These are phyloP conservation scores for Blastomyces silverae DNA, from an alignment of 2,329 filamentous ascomycete species.

Conservation along the genomic window DNA sequence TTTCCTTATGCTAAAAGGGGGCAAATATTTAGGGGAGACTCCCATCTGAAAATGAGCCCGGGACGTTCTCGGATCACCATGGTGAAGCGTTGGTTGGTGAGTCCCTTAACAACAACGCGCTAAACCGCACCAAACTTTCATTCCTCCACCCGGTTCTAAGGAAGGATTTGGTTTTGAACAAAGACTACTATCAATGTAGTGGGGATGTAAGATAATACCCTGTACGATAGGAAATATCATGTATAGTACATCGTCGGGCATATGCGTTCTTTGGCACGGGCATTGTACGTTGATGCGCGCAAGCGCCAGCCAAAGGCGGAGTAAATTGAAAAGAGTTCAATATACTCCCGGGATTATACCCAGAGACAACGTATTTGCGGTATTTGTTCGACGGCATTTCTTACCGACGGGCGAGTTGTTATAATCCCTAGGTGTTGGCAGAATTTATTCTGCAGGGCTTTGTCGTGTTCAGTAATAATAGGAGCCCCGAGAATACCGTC, in stretches of 20 bases:
- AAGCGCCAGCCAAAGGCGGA: not conserved
- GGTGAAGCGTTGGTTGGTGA: not conserved
- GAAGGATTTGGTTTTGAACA: not conserved
- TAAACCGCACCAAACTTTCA: not conserved
- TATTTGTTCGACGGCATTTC: not conserved
- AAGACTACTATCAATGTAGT: not conserved
- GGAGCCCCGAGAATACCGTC: slow-evolving; percentile 24
- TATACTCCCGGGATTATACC: not conserved
- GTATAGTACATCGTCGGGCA: not conserved
- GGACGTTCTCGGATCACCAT: not conserved
- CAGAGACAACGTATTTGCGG: not conserved
- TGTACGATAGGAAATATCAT: not conserved
- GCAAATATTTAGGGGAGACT: not conserved
- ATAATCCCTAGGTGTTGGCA: not conserved
- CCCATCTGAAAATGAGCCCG: not conserved
- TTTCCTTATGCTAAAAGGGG: no score
- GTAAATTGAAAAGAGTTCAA: not conserved
- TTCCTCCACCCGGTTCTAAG: not conserved
- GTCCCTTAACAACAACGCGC: not conserved
- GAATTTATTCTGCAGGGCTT: not conserved
- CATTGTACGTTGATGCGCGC: not conserved
- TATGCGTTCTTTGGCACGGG: not conserved
- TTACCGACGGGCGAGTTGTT: not conserved
- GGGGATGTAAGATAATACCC: not conserved
- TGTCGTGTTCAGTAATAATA: slow-evolving; percentile 10